phyloP scores from a whole-genome alignment of 495 filamentous ascomycete species.

The Hypomontagnella submonticulosa region DNA sequence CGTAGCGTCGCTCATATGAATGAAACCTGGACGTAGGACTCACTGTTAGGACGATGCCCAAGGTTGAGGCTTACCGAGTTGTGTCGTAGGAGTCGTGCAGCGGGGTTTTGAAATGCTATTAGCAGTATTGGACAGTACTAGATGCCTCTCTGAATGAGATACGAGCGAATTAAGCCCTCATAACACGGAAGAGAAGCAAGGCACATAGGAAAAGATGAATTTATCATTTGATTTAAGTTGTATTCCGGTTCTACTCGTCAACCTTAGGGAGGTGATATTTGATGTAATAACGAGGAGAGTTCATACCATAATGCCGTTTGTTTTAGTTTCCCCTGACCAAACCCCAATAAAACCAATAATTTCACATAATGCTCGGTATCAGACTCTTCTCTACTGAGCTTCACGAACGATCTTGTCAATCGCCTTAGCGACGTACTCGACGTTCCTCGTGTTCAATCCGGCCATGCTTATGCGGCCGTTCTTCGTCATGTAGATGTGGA shows the following conservation, averaged over 20 bases:
- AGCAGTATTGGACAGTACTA: not conserved
- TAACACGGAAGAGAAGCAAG: not conserved
- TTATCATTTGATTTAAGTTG: conserved; percentile 11
- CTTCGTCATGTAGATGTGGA: conserved; percentile 98
- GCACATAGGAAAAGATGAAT: conserved; percentile 3
- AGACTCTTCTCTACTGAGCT: conserved; percentile 39
- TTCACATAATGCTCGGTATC: conserved; percentile 10
- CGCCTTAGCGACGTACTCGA: conserved; percentile 91
- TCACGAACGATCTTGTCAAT: conserved; percentile 87
- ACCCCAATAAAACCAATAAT: conserved; percentile 26
- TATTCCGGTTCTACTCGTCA: conserved; percentile 20
- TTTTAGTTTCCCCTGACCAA: conserved; percentile 26
- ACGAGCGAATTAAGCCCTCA: not conserved
- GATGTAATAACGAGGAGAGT: conserved; percentile 33
- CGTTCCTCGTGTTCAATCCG: conserved; percentile 87
- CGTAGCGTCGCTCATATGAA: conserved; percentile 4
- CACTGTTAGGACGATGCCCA: not conserved
- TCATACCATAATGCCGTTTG: conserved; percentile 20
- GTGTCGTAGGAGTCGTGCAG: not conserved
- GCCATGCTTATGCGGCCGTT: conserved; percentile 98
- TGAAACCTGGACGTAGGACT: not conserved
- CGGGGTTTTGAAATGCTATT: not conserved
- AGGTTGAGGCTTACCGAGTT: not conserved
- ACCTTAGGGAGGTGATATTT: conserved; percentile 18
- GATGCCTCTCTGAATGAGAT: not conserved